Base-by-base conservation (phyloP, 2,329 filamentous ascomycete genomes). In the Cordyceps fumosorosea region DNA sequence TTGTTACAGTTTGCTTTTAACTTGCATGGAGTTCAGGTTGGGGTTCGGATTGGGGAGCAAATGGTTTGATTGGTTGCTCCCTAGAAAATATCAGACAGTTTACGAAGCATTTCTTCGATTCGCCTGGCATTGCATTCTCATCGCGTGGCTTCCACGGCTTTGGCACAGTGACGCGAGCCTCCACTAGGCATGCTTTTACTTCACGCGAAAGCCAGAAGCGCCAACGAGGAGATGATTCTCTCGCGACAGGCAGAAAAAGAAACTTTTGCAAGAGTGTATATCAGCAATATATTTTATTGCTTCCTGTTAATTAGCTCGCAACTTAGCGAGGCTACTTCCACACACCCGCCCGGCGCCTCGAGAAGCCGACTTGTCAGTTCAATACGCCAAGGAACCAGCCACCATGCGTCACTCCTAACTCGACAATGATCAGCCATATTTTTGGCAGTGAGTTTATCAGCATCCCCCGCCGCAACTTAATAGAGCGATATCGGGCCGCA, bases 401-500 rank as follows among this genome's bases (percentile, higher is more conserved):
- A 58, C 32, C 57, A 6, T 11, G n/a, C 29, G 22, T n/a, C 18
- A 20, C 12, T 16, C 8, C 20, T 26, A 7, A 40, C 14, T n/a
- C 26, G 37, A 3, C 32, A 42, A 32, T 52, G 34, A 44, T 40
- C 34, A 40, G 16, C 20, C 26, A 18, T 20, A 32, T 3, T 20
- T 14, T 29, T 14, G 29, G 22, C 3, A 37, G 10, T 12, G 34
- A 14, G 12, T 37, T 37, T 10, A 3, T 8, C 34, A 14, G 34
- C 10, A 37, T 37, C 34, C 12, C 11, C 34, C 11, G 32, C 32
- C 34, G 34, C 34, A 37, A 14, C 34, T 11, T 37, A 12, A 12
- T 37, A 37, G 34, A 37, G 59, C 59, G 59, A 50, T 62, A 62
- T 62, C 59, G 59, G 59, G 37, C 48, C 34, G 24, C 57, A 3